Conservation (phyloP, 75 land plant species). For the Azolla pinnata region DNA sequence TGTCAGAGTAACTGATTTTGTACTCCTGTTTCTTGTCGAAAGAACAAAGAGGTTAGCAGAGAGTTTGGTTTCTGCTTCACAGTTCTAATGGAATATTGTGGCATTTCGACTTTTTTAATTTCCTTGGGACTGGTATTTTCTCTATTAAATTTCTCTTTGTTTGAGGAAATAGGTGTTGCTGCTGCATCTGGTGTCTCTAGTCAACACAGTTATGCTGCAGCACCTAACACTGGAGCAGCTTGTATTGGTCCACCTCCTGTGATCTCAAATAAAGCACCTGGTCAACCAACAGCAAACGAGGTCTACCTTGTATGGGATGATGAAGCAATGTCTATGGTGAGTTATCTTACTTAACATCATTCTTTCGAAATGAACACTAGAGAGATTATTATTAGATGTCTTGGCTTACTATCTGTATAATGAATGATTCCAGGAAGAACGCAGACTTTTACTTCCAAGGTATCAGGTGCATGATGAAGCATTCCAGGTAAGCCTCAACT, state of each 20-base stretch:
- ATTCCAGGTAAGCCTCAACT: constrained; percentile 76
- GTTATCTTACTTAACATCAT: constrained; percentile 18
- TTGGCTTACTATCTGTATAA: background rate
- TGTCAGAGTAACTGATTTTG: too few species aligned
- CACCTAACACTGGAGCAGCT: constrained; percentile 86
- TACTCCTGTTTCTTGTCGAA: too few species aligned
- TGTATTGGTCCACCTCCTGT: constrained; percentile 93
- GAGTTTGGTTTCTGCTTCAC: too few species aligned
- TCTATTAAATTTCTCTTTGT: too few species aligned
- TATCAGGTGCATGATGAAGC: constrained; percentile 99
- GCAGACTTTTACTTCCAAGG: constrained; percentile 69
- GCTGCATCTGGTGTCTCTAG: background rate
- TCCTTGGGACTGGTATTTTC: too few species aligned
- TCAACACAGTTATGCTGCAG: constrained; percentile 78
- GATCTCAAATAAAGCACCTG: constrained; percentile 70
- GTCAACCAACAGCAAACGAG: constrained; percentile 55
- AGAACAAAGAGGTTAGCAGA: too few species aligned
- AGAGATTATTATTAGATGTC: too few species aligned
- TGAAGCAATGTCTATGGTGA: constrained; percentile 96
- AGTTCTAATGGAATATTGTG: too few species aligned
- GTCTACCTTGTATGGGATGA: constrained; percentile 99
- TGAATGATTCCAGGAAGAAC: constrained; percentile 85
- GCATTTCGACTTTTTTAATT: too few species aligned
- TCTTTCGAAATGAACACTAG: too few species aligned
- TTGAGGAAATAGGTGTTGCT: background rate